Conservation (phyloP, 2,329 filamentous ascomycete species). For the Ascochyta koolunga region DNA sequence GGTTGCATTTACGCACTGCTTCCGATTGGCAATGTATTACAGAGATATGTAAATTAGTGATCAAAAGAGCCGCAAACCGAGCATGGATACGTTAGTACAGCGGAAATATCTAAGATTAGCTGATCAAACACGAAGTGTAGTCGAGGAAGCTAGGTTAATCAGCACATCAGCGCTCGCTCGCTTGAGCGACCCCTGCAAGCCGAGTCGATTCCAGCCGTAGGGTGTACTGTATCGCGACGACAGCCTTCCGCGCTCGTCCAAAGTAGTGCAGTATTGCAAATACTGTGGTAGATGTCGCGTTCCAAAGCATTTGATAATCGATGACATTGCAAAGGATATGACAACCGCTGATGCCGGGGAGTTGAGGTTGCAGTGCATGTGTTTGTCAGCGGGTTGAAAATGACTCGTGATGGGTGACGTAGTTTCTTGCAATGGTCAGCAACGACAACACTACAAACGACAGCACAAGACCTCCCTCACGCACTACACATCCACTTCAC, state of each 20-base stretch:
- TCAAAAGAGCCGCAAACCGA: slow-evolving; percentile 13
- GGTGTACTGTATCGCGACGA: neutral
- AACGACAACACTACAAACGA: neutral
- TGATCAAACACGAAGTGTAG: slow-evolving; percentile 34
- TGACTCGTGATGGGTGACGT: slow-evolving; percentile 8
- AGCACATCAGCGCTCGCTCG: slow-evolving; percentile 26
- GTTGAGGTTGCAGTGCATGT: slow-evolving; percentile 26
- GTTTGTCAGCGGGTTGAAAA: slow-evolving; percentile 39
- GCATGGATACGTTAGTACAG: slow-evolving; percentile 28
- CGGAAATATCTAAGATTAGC: slow-evolving; percentile 42
- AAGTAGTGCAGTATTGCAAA: no score
- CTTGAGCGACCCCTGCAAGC: slow-evolving; percentile 20
- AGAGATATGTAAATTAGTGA: neutral
- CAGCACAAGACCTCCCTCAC: no score
- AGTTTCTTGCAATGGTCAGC: slow-evolving; percentile 14
- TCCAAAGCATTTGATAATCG: slow-evolving; percentile 2
- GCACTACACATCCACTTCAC: no score
- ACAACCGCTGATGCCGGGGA: slow-evolving; percentile 23
- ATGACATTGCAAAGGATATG: slow-evolving; percentile 6
- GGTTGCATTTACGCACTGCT: neutral
- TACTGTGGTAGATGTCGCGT: neutral
- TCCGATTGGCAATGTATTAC: neutral
- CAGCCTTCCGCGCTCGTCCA: no score
- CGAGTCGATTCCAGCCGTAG: slow-evolving; percentile 10
- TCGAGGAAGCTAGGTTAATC: slow-evolving; percentile 35